These are phyloP conservation scores for Jaapia argillacea DNA, from an alignment of 768 basidiomycete species.

Conservation along the genomic window DNA sequence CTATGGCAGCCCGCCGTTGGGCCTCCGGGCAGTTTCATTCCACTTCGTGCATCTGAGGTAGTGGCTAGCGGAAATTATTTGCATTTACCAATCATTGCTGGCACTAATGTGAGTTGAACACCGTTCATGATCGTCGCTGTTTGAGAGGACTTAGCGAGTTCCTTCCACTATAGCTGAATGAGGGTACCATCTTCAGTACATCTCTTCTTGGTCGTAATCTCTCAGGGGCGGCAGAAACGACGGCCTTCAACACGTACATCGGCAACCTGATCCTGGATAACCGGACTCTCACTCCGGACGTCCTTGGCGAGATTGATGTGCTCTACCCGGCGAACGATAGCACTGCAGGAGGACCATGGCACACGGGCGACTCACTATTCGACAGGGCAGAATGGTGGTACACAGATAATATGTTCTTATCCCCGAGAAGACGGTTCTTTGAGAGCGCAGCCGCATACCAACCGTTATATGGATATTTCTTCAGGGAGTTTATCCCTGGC, in stretches of 20 bases:
- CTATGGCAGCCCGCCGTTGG: slow-evolving; percentile 48
- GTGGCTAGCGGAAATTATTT: slow-evolving; percentile 37
- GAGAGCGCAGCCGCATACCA: slow-evolving; percentile 33
- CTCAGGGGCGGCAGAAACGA: slow-evolving; percentile 25
- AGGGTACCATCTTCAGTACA: slow-evolving; percentile 34
- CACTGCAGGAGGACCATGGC: slow-evolving; percentile 35
- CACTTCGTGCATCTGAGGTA: slow-evolving; percentile 31
- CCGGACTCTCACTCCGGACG: slow-evolving; percentile 29
- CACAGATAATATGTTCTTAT: slow-evolving; percentile 41
- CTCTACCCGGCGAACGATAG: slow-evolving; percentile 39
- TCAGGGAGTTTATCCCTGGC: slow-evolving; percentile 44
- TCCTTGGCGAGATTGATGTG: slow-evolving; percentile 24
- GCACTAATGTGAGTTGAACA: slow-evolving; percentile 33
- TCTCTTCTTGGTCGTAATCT: slow-evolving; percentile 25
- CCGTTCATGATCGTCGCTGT: background rate
- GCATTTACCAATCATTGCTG: slow-evolving; percentile 38
- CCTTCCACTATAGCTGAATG: slow-evolving; percentile 28
- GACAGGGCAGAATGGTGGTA: slow-evolving; percentile 45
- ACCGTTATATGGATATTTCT: slow-evolving; percentile 41
- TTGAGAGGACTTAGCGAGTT: background rate
- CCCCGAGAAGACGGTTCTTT: slow-evolving; percentile 36
- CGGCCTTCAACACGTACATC: slow-evolving; percentile 35
- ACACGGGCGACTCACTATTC: slow-evolving; percentile 46
- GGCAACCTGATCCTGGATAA: slow-evolving; percentile 38
- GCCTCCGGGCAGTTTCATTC: slow-evolving; percentile 34